phyloP scores from a whole-genome alignment of 768 basidiomycete genomes.

The Dentipellis fragilis region DNA sequence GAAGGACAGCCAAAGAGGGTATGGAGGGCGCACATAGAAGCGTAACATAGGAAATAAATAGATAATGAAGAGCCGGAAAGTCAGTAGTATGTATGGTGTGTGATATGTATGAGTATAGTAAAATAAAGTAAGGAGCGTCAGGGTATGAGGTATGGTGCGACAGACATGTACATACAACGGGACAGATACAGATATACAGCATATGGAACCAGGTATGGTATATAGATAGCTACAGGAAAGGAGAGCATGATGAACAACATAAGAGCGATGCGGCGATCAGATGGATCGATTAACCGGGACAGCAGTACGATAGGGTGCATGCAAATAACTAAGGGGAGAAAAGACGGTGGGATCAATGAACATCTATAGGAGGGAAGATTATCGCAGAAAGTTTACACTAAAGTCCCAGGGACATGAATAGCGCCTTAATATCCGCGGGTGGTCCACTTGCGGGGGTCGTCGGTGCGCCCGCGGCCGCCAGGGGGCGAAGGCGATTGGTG shows the following conservation, averaged over 20 bases:
- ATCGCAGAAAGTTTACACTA: conserved; percentile 7
- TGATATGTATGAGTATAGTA: too few relatives aligned
- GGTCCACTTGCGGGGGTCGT: conserved; percentile 8
- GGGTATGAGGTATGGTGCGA: too few relatives aligned
- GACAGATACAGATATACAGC: background rate
- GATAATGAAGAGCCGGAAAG: too few relatives aligned
- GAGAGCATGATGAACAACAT: background rate
- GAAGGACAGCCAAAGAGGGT: background rate
- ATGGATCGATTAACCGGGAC: background rate
- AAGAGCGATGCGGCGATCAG: background rate
- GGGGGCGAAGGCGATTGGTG: conserved; percentile 9
- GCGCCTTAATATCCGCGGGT: conserved; percentile 11
- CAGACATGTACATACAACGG: background rate
- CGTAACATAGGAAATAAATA: background rate
- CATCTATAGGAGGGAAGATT: background rate
- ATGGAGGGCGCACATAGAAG: background rate
- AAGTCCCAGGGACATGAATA: conserved; percentile 3
- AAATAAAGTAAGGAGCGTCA: too few relatives aligned
- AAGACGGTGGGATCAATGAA: background rate
- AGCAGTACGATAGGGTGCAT: background rate
- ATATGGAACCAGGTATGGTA: background rate
- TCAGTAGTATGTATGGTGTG: too few relatives aligned
- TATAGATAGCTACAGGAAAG: background rate
- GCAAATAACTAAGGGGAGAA: background rate
- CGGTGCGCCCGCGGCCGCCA: conserved; percentile 4